Base-by-base conservation (phyloP, 352 stramenopile species). In the Pelagophyceae sp. region DNA sequence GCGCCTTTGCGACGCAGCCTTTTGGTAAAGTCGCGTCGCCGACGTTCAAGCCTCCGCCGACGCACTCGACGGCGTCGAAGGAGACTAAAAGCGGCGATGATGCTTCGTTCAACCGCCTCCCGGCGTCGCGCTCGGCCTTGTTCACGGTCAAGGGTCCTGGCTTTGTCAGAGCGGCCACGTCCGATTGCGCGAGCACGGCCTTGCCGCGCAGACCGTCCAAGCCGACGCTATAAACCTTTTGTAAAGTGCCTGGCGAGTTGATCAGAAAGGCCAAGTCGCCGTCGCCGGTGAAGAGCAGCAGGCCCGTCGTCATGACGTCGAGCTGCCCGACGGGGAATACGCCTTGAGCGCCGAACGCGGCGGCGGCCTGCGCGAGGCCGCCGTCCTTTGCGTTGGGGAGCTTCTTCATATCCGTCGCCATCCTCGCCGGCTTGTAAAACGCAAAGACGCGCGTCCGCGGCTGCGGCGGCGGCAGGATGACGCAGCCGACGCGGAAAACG, bases 221-320 rank as follows among this genome's bases (percentile, higher is more conserved):
- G 23, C 29, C 58, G 58, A 65, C 58, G 58, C 23, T 2, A n/a
- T 65, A 65, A n/a, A 33, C 29, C 58, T 65, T 65, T 5, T 17
- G 5, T 25, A 25, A 2, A 11, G 2, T 6, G 29, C 58, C 58
- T 11, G 58, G 58, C 23, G 23, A 5, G 23, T 11, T 17, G 58
- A 65, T 5, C 58, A 65, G 29, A 5, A 17, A n/a, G 5, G 58
- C 20, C 23, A 65, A n/a, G 17, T 65, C 58, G 58, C 23, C 23
- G 58, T 65, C 58, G 58, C 32, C 58, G 17, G 58, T 65, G 58
- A 65, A 65, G 58, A 65, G 58, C 23, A 65, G 58, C 5, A 65
- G 58, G 58, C 58, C 58, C 58, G 58, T 65, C 58, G 58, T 65
- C 58, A 33, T 65, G 23, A 33, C 29, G 58, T 65, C 58, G 23